phyloP scores from a whole-genome alignment of 331 rosid genomes.

The Phaseolus coccineus region DNA sequence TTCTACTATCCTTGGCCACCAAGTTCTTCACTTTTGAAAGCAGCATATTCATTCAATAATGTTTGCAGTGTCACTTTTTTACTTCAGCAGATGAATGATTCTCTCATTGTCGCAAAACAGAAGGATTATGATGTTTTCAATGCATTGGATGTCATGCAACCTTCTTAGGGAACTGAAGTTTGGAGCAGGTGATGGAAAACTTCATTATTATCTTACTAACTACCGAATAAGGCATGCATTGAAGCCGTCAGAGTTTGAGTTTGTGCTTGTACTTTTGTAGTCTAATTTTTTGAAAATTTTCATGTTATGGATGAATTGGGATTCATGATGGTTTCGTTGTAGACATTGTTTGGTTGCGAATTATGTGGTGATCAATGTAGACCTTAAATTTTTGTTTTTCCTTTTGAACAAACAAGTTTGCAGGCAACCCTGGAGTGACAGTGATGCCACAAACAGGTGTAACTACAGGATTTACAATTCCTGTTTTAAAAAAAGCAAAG shows the following conservation, averaged over 20 bases:
- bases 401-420: constrained; percentile 30
- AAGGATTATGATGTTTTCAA: constrained; percentile 90
- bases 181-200: constrained; percentile 96
- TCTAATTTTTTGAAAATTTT: constrained; percentile 33
- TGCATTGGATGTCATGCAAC: constrained; percentile 95
- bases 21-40: constrained; percentile 75
- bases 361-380: constrained; percentile 37
- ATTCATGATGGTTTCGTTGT: constrained; percentile 34
- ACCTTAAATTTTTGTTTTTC: constrained; percentile 41
- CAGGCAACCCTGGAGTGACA: constrained; percentile 20
- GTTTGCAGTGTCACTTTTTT: constrained; percentile 79
- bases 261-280: constrained; percentile 76
- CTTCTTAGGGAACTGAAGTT: constrained; percentile 87
- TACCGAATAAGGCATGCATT: constrained; percentile 65
- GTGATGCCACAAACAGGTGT: constrained; percentile 23
- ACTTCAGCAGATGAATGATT: constrained; percentile 96
- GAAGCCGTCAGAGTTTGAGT: constrained; percentile 82
- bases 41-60: constrained; percentile 90
- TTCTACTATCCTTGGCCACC: constrained; percentile 85
- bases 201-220: constrained; percentile 90
- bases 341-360: constrained; percentile 44
- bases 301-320: constrained; percentile 25
- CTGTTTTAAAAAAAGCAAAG: too few species aligned
- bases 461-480: constrained; percentile 16
- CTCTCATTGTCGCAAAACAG: constrained; percentile 83